Conservation (phyloP, 164 flowering plant species). For the Tetracentron sinense region DNA sequence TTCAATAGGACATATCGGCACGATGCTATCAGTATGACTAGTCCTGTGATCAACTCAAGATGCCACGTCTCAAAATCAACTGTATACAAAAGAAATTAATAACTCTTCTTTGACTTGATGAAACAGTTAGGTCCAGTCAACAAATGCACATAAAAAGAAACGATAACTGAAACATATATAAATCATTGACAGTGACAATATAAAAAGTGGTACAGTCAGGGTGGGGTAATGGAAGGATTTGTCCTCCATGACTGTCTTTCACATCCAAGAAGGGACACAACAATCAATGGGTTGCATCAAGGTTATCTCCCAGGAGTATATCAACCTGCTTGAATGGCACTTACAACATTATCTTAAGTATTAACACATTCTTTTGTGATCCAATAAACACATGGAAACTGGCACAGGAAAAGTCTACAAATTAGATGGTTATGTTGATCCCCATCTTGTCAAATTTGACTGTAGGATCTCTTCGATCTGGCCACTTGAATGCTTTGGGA, state of each 20-base stretch:
- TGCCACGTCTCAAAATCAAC: constrained; percentile 81
- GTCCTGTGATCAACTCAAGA: constrained; percentile 64
- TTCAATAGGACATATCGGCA: constrained; percentile 61
- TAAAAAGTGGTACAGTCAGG: background rate
- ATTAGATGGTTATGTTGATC: background rate
- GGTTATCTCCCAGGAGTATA: background rate
- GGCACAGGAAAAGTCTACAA: background rate
- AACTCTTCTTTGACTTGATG: background rate
- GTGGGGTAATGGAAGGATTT: background rate
- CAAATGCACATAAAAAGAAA: background rate
- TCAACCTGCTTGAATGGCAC: background rate
- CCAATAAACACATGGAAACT: background rate
- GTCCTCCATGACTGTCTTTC: background rate
- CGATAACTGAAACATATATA: background rate
- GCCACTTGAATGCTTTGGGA: too few relatives aligned
- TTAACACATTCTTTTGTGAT: background rate
- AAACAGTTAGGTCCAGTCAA: background rate
- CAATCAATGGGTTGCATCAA: background rate
- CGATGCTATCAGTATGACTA: constrained; percentile 63
- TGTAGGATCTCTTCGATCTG: background rate
- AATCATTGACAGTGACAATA: background rate
- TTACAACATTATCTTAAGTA: background rate
- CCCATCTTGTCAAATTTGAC: background rate
- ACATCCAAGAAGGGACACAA: too few relatives aligned
- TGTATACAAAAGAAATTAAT: constrained; percentile 24